Base-by-base conservation (phyloP, 2,329 filamentous ascomycete genomes). In the Tolypocladium amazonense region DNA sequence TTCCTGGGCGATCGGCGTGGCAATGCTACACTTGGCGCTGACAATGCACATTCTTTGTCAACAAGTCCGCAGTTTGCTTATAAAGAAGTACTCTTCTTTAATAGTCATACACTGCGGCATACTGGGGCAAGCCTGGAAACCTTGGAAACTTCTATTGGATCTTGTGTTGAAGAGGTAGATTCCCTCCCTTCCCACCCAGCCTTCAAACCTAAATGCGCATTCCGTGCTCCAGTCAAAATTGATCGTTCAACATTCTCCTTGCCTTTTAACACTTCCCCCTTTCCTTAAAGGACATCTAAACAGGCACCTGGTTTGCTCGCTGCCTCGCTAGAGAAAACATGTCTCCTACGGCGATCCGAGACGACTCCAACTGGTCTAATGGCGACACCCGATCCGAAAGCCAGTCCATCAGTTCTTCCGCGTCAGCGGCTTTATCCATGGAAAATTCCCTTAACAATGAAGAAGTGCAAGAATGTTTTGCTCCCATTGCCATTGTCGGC, bases 401-500 rank as follows among this genome's bases (percentile, higher is more conserved):
- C 30, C 30, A 54, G 20, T 35, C 27, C 9, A n/a, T 30, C 7
- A 33, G 27, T 7, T 53, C 50, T 27, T 27, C 50, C 27, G 4
- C 20, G 25, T 53, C 50, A 5, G 25, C 50, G 7, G 35, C 50
- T 20, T 18, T 35, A 27, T 53, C 27, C 2, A 53, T 27, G 18
- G 50, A 53, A 4, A 27, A 53, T 15, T 53, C 33, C 25, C 25
- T 53, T 7, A 53, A 25, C 50, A 25, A 53, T 53, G 12, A 14
- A 33, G 50, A 53, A 20, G 12, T 27, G 25, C 50, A 35, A 35
- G 50, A 30, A 7, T 18, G 3, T 20, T 54, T 54, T 15, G 15
- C 27, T 33, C 74, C 73, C 55, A 70, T 77, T 25, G 75, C 75
- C 59, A 72, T 77, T 53, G 68, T 76, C 33, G 75, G 75, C 56